These are phyloP conservation scores for Taiozyma sp. DNA, from an alignment of 1,139 yeast species.

Conservation along the genomic window DNA sequence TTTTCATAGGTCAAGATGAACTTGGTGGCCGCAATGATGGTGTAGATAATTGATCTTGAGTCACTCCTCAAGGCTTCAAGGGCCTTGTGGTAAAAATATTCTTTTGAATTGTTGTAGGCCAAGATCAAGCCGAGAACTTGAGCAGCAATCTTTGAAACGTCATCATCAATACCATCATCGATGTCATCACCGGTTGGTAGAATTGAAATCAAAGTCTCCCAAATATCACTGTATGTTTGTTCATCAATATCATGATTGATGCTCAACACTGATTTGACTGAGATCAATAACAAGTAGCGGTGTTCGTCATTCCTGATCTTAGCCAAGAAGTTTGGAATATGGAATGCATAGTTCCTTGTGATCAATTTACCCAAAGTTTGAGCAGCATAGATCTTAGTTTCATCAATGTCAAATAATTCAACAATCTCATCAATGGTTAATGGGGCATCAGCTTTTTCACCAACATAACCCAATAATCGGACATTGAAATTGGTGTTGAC, in stretches of 20 bases:
- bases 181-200: conserved; percentile 11
- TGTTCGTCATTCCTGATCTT: conserved; percentile 25
- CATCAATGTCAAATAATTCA: conserved; percentile 30
- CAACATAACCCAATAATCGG: conserved; percentile 21
- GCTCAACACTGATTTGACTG: conserved; percentile 37
- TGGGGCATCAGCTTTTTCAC: conserved; percentile 12
- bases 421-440: conserved; percentile 18
- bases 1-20: conserved; percentile 26
- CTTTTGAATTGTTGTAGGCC: conserved; percentile 19
- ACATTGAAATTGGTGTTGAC: conserved; percentile 25
- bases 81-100: conserved; percentile 19
- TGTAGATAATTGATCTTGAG: conserved; percentile 16
- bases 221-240: conserved; percentile 16
- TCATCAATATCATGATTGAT: conserved; percentile 15
- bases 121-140: conserved; percentile 33
- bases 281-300: conserved; percentile 32
- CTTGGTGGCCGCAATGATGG: conserved; percentile 33
- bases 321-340: conserved; percentile 32
- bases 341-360: conserved; percentile 32
- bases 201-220: conserved; percentile 18
- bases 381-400: conserved; percentile 43
- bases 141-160: conserved; percentile 29
- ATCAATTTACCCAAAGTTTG: conserved; percentile 50
- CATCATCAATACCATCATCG: conserved; percentile 25
- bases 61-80: conserved; percentile 14